These are phyloP conservation scores for Globisporangium nunn DNA, from an alignment of 352 stramenopile species.

Conservation along the genomic window DNA sequence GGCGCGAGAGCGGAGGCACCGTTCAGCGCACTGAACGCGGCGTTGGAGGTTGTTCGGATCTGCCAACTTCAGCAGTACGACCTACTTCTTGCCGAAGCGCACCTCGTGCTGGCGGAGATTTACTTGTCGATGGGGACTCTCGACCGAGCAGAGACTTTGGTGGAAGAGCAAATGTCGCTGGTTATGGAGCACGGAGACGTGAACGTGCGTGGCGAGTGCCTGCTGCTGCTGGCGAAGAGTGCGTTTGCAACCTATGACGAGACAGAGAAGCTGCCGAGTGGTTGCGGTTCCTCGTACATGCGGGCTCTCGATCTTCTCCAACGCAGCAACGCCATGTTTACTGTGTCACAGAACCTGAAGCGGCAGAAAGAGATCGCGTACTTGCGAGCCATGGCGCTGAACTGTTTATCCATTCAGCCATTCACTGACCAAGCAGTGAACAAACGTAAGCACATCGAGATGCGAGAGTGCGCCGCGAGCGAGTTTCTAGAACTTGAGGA, in stretches of 20 bases:
- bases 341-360: constrained; percentile 24
- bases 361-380: constrained; percentile 37
- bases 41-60: constrained; percentile 40
- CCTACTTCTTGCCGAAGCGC: constrained; percentile 45
- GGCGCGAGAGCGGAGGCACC: constrained; percentile 33
- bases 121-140: constrained; percentile 51
- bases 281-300: not conserved
- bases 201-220: constrained; percentile 41
- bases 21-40: constrained; percentile 34
- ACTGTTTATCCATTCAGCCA: constrained; percentile 16
- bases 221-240: constrained; percentile 52
- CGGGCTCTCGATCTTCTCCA: constrained; percentile 18
- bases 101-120: constrained; percentile 57
- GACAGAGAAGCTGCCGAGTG: not conserved
- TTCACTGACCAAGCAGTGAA: not conserved
- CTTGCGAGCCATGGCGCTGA: constrained; percentile 30
- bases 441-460: not conserved
- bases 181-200: constrained; percentile 62
- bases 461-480: constrained; percentile 16
- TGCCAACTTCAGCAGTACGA: constrained; percentile 48
- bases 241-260: constrained; percentile 17
- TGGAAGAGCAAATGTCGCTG: constrained; percentile 55
- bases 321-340: constrained; percentile 25
- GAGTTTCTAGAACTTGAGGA: constrained; percentile 23
- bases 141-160: constrained; percentile 32